These are phyloP conservation scores for Ceratonia siliqua DNA, from an alignment of 306 rosid species.

Conservation along the genomic window DNA sequence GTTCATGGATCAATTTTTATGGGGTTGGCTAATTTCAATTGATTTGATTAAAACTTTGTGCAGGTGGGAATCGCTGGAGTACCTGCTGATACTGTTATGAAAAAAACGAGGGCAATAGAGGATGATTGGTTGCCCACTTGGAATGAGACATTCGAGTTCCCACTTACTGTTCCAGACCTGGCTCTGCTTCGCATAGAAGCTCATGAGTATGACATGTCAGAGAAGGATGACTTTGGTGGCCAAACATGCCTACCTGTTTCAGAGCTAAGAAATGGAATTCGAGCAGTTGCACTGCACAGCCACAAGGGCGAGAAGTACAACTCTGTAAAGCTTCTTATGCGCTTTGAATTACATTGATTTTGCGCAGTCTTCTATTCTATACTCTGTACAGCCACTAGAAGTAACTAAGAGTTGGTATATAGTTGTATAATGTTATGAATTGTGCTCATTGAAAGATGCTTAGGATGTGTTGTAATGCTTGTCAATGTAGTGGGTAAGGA, in stretches of 20 bases:
- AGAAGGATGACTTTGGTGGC: conserved; percentile 97
- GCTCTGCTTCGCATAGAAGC: conserved; percentile 92
- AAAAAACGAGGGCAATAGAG: conserved; percentile 74
- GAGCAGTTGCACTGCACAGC: conserved; percentile 63
- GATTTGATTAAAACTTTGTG: conserved; percentile 13
- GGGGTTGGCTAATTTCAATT: conserved; percentile 2
- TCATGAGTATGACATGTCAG: conserved; percentile 96
- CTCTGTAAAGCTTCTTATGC: conserved; percentile 86
- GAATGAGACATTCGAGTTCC: conserved; percentile 80
- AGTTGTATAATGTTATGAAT: conserved; percentile 15
- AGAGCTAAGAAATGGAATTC: conserved; percentile 76
- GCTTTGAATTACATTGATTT: conserved; percentile 65
- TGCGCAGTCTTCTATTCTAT: background rate
- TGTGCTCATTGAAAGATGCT: background rate
- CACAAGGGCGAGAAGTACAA: conserved; percentile 71
- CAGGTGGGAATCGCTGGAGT: conserved; percentile 99
- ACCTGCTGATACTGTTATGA: conserved; percentile 69
- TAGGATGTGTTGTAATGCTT: background rate
- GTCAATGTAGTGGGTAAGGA: background rate
- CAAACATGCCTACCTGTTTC: conserved; percentile 81
- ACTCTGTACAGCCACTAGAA: conserved; percentile 31
- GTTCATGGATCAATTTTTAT: background rate
- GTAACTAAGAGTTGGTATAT: conserved; percentile 25
- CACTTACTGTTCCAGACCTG: conserved; percentile 74
- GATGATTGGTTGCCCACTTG: conserved; percentile 90